Conservation (phyloP, 2,329 filamentous ascomycete species). For the Cercospora zeina region DNA sequence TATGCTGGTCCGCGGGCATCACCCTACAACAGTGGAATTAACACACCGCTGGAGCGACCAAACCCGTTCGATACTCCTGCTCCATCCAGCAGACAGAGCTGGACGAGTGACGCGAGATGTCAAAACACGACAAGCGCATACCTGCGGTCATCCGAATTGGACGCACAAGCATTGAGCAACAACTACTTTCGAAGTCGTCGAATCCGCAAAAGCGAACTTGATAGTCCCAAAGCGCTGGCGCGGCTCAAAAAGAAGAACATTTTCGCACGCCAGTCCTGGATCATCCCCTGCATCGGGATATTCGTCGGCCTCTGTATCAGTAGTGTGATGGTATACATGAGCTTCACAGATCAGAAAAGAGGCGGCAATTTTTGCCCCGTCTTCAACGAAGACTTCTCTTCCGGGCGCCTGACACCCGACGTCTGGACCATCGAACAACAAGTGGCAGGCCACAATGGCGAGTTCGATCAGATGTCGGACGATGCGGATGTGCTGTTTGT, state of each 20-base stretch:
- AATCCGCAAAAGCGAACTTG: background rate
- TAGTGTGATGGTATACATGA: constrained; percentile 65
- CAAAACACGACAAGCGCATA: background rate
- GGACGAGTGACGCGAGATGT: constrained; percentile 2
- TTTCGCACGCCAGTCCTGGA: constrained; percentile 38
- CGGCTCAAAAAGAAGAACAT: background rate
- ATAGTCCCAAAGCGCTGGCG: background rate
- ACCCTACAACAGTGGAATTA: background rate
- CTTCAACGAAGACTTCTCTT: constrained; percentile 63
- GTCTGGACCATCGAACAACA: constrained; percentile 76
- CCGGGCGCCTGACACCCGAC: constrained; percentile 54
- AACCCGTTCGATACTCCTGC: constrained; percentile 4
- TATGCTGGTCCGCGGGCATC: constrained; percentile 6
- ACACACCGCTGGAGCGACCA: constrained; percentile 5
- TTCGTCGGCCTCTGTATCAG: constrained; percentile 58
- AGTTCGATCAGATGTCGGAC: constrained; percentile 75
- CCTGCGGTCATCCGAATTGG: background rate
- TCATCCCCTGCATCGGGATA: constrained; percentile 73
- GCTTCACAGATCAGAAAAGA: constrained; percentile 71
- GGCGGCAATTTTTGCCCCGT: constrained; percentile 72
- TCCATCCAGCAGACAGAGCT: constrained; percentile 1
- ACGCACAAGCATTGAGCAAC: background rate
- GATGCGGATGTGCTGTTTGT: constrained; percentile 73
- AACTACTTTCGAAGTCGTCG: background rate
- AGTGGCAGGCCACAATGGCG: constrained; percentile 74